phyloP scores from a whole-genome alignment of 2,329 filamentous ascomycete species.

The Claviceps digitariae region DNA sequence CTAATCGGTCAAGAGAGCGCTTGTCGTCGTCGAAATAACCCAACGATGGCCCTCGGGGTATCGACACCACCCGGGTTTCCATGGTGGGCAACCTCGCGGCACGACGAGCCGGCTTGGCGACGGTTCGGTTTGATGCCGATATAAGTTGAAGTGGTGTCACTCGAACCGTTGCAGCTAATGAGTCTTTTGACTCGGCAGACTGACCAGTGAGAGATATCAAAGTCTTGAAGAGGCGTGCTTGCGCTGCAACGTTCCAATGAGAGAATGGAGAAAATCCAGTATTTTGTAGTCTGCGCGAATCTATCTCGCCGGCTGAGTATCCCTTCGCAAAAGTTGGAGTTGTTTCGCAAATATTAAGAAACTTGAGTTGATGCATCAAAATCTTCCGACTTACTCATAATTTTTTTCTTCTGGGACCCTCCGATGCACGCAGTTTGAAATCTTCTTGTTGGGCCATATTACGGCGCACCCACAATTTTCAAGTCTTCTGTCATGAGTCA shows the following conservation, averaged over 20 bases:
- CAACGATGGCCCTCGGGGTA: constrained; percentile 18
- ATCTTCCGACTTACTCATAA: neutral
- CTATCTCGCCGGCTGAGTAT: neutral
- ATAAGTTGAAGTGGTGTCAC: constrained; percentile 13
- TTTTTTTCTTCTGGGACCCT: neutral
- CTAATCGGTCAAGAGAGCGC: constrained; percentile 19
- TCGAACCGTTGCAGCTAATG: neutral
- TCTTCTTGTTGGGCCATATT: neutral
- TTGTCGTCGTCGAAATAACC: constrained; percentile 20
- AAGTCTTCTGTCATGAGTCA: neutral
- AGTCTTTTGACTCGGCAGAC: neutral
- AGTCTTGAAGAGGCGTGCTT: neutral
- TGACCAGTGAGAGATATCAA: neutral
- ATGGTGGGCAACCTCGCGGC: constrained; percentile 13
- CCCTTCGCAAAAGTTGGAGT: neutral
- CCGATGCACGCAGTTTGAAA: neutral
- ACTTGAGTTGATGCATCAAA: neutral
- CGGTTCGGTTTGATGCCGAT: constrained; percentile 9
- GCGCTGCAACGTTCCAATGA: neutral
- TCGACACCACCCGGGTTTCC: constrained; percentile 27
- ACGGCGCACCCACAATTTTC: neutral
- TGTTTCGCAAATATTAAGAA: neutral
- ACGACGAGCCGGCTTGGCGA: neutral
- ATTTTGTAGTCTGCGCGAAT: neutral
- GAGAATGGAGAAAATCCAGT: neutral